phyloP scores from a whole-genome alignment of 805 yeast species.

The Debaryomyces prosopidis region DNA sequence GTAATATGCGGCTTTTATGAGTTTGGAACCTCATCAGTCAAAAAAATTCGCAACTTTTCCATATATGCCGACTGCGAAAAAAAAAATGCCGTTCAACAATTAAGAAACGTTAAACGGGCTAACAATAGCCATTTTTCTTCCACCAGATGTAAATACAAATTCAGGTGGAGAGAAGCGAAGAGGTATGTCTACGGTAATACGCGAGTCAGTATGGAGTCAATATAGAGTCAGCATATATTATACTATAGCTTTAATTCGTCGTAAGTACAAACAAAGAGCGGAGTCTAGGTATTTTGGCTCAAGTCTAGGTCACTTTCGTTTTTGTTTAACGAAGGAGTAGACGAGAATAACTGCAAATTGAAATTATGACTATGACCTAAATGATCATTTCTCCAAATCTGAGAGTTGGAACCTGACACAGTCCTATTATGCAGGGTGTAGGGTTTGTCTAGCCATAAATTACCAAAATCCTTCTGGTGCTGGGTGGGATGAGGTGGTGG shows the following conservation, averaged over 20 bases:
- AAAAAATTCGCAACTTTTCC: constrained; percentile 11
- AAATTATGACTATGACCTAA: constrained; percentile 3
- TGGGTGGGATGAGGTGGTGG: constrained; percentile 9
- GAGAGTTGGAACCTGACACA: constrained; percentile 13
- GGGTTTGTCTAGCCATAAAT: constrained; percentile 10
- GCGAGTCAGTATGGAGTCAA: too few species aligned
- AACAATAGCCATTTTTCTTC: too few species aligned
- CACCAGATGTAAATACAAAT: too few species aligned
- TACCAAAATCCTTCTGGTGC: constrained; percentile 11
- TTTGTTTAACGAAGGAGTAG: background rate
- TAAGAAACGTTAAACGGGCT: background rate
- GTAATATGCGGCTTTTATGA: background rate
- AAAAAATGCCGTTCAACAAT: background rate
- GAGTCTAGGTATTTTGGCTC: too few species aligned
- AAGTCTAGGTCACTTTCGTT: background rate
- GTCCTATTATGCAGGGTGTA: constrained; percentile 16
- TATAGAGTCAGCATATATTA: too few species aligned
- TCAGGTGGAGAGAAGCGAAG: too few species aligned
- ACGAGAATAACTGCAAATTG: background rate
- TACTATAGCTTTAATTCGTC: too few species aligned
- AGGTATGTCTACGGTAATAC: too few species aligned
- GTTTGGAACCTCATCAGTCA: constrained; percentile 50
- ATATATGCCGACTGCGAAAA: background rate
- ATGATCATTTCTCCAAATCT: constrained; percentile 24
- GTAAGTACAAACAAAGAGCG: too few species aligned